Conservation (phyloP, 2,329 filamentous ascomycete species). For the Cylindrodendrum hubeiense region DNA sequence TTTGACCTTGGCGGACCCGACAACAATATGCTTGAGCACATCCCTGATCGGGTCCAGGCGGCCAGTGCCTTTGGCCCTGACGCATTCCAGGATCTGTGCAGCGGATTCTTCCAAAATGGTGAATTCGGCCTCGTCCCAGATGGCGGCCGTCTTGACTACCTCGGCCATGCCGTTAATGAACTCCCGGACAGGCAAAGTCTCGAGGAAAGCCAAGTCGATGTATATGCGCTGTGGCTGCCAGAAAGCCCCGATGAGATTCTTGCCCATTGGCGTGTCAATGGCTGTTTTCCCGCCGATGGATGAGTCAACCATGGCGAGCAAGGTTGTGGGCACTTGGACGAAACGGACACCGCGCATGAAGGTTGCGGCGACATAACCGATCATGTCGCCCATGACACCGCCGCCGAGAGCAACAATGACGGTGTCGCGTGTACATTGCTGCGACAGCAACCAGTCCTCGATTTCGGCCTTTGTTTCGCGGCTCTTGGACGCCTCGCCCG, state of each 20-base stretch:
- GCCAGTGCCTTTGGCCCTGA: constrained; percentile 54
- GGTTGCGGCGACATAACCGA: constrained; percentile 95
- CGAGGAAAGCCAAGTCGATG: constrained; percentile 91
- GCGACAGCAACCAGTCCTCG: constrained; percentile 95
- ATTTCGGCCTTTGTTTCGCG: constrained; percentile 94
- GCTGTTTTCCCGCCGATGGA: constrained; percentile 99
- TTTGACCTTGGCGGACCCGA: constrained; percentile 93
- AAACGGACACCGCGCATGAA: constrained; percentile 99
- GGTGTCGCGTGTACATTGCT: constrained; percentile 94
- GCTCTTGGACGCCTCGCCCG: constrained; percentile 94
- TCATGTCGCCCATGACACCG: constrained; percentile 97
- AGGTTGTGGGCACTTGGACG: constrained; percentile 94
- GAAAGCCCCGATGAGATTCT: constrained; percentile 95
- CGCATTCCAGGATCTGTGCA: constrained; percentile 72
- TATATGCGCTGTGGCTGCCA: constrained; percentile 97
- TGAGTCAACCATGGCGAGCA: constrained; percentile 98
- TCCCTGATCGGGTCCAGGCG: constrained; percentile 79
- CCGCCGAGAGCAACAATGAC: constrained; percentile 95
- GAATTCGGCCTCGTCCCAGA: constrained; percentile 93
- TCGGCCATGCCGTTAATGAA: constrained; percentile 99
- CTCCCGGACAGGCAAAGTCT: constrained; percentile 89
- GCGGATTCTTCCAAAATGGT: constrained; percentile 86
- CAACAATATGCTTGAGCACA: constrained; percentile 82
- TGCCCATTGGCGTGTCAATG: constrained; percentile 95
- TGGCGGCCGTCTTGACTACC: constrained; percentile 96